A percentile compares a stretch with the other conserved stretches of the same genome.
Conservation (phyloP, 257 asterid genomes). For the Eucommia ulmoides region DNA sequence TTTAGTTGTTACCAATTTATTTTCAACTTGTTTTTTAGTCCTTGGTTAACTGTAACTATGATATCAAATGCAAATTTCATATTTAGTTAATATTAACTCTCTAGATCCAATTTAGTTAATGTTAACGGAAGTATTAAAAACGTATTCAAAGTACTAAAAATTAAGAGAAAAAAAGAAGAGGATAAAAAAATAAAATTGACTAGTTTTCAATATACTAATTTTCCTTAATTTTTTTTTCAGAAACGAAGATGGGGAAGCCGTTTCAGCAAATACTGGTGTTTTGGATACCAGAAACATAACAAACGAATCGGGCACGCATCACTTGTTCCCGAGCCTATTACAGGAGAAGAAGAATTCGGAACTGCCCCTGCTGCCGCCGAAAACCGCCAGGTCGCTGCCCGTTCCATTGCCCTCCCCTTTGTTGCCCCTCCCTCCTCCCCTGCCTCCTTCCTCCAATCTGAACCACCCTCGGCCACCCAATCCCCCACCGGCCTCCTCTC, state of each 20-base stretch:
- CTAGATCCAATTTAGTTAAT: too few species aligned
- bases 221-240: neutral
- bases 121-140: neutral
- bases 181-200: too few species aligned
- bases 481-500: conserved; percentile 35
- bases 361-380: neutral
- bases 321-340: neutral
- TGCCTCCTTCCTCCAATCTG: neutral
- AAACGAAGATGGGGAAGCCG: conserved; percentile 1
- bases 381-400: neutral
- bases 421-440: conserved; percentile 1
- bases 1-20: too few species aligned
- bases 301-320: neutral
- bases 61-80: too few species aligned
- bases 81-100: too few species aligned
- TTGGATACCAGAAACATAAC: neutral
- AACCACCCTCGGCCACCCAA: neutral
- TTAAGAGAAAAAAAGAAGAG: neutral
- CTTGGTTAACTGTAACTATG: too few species aligned
- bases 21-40: too few species aligned
- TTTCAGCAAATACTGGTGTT: neutral
- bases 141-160: neutral
- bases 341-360: neutral
- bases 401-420: neutral
- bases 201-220: neutral